phyloP scores from a whole-genome alignment of 257 asterid species.

The Scutellaria minor region DNA sequence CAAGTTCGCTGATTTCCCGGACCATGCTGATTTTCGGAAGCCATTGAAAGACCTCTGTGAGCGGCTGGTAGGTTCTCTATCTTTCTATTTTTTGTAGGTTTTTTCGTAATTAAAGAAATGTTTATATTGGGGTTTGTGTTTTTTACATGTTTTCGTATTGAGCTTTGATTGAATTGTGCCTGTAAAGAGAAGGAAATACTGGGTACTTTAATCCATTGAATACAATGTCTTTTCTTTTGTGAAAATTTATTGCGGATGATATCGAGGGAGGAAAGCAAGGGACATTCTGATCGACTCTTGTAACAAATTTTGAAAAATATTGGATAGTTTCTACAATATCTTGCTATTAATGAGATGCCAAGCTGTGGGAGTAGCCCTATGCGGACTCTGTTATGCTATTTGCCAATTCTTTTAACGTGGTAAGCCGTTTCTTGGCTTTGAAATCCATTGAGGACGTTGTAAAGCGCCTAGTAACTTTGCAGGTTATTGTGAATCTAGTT shows the following conservation, averaged over 20 bases:
- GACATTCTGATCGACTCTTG: slow-evolving; percentile 12
- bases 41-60: slow-evolving; percentile 82
- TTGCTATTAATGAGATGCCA: neutral
- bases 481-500: neutral
- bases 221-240: neutral
- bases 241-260: slow-evolving; percentile 9
- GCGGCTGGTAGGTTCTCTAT: slow-evolving; percentile 57
- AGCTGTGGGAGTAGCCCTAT: neutral
- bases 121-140: slow-evolving; percentile 3
- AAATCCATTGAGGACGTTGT: neutral
- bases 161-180: slow-evolving; percentile 8
- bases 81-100: slow-evolving; percentile 2
- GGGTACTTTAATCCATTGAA: slow-evolving; percentile 23
- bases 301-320: neutral
- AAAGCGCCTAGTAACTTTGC: slow-evolving; percentile 2
- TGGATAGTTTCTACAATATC: neutral
- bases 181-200: neutral
- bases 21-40: slow-evolving; percentile 71
- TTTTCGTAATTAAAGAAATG: neutral
- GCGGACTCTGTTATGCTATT: neutral
- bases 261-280: neutral
- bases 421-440: too few relatives aligned
- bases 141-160: slow-evolving; percentile 18
- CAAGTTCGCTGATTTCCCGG: slow-evolving; percentile 80
- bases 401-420: neutral